These are phyloP conservation scores for Ogataea methanolica DNA, from an alignment of 805 yeast species.

Conservation along the genomic window DNA sequence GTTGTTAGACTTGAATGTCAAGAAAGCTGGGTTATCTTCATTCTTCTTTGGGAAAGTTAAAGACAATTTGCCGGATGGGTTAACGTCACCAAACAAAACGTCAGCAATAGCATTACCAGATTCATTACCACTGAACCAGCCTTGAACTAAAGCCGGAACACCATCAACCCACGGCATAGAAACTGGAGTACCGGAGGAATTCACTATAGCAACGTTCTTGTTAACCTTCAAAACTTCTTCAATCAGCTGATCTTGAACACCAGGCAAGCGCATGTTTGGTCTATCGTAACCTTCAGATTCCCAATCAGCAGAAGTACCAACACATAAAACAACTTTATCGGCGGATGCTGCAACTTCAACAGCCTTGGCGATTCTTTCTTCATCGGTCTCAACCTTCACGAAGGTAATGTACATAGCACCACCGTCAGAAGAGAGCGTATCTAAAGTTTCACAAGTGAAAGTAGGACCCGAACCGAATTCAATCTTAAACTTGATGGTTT, in stretches of 20 bases:
- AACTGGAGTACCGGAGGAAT: conserved; percentile 39
- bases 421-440: conserved; percentile 11
- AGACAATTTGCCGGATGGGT: conserved; percentile 40
- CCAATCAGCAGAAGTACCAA: conserved; percentile 37
- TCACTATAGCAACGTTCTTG: conserved; percentile 32
- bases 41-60: conserved; percentile 35
- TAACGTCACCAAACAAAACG: conserved; percentile 38
- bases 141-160: conserved; percentile 29
- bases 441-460: conserved; percentile 2
- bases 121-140: conserved; percentile 38
- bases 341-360: conserved; percentile 30
- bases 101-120: conserved; percentile 40
- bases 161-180: conserved; percentile 36
- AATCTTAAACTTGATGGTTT: conserved; percentile 39
- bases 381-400: conserved; percentile 7
- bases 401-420: conserved; percentile 18
- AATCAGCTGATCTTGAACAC: conserved; percentile 31
- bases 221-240: conserved; percentile 30
- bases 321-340: conserved; percentile 33
- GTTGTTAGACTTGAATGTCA: conserved; percentile 33
- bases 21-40: conserved; percentile 33
- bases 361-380: conserved; percentile 21
- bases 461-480: conserved; percentile 51
- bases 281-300: conserved; percentile 40
- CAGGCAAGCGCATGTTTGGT: conserved; percentile 33